Base-by-base conservation (phyloP, 352 stramenopile genomes). In the Phytophthora kernoviae region DNA sequence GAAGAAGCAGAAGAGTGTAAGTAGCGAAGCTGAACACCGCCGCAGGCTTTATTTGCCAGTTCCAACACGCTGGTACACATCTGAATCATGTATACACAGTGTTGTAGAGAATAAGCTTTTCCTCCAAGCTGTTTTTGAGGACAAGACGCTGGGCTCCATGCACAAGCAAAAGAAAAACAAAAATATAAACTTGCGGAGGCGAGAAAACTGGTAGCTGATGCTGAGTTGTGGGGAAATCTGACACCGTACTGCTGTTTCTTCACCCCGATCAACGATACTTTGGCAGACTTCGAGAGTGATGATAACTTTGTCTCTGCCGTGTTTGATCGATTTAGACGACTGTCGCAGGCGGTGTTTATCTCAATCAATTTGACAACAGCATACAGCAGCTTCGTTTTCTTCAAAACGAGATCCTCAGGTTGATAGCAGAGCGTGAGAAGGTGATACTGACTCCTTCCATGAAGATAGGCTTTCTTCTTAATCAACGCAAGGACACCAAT, bases 231-330 rank as follows among this genome's bases (percentile, higher is more conserved):
- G 56, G 17, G 15, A 4, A 15, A 44, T 6, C 45, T 50, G 0
- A 3, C 11, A 0, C 18, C 33, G 2, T 42, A 57, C 5, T 7
- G 61, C 1, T 24, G 26, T 11, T 21, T 66, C 2, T 18, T 44
- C 9, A n/a, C 56, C 5, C 49, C 48, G 1, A 58, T 66, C 8
- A 49, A 56, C 14, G 30, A 62, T 5, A 41, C 41, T 3, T n/a
- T 71, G 24, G 44, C 41, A 1, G 15, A 26, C n/a, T 56, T 67
- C 2, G 56, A 71, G 26, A 62, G 32, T 12, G 62, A 66, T 14
- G 52, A 12, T n/a, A 62, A 49, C 43, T 67, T 43, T 20, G 22
- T 67, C 9, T 67, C 50, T 9, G 37, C 56, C 12, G 32, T 71
- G 1, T 40, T 45, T 2, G 21, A 67, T 12, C 42, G 54, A 4